Percentiles rank a stretch among this genome's conserved stretches.
These are phyloP conservation scores for Dentipellis sp. DNA, from an alignment of 768 basidiomycete genomes.

Conservation along the genomic window DNA sequence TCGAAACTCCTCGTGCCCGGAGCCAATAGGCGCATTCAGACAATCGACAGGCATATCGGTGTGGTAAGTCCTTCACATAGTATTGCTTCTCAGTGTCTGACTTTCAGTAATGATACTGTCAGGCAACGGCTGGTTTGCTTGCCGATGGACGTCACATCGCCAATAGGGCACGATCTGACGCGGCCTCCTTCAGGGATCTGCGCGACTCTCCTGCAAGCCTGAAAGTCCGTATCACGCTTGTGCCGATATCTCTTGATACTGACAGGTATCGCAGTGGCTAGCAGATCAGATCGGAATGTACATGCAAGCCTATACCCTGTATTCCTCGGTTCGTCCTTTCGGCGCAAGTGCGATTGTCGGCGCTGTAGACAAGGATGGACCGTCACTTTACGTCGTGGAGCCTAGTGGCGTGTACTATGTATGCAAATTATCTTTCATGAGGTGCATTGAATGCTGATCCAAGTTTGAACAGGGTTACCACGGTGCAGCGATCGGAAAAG, in stretches of 20 bases:
- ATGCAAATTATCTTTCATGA: slow-evolving; percentile 19
- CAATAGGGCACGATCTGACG: slow-evolving; percentile 80
- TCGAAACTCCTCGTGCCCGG: slow-evolving; percentile 93
- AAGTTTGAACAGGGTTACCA: slow-evolving; percentile 66
- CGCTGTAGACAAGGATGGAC: slow-evolving; percentile 81
- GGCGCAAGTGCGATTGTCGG: slow-evolving; percentile 91
- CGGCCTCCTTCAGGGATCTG: slow-evolving; percentile 56
- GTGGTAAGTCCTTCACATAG: slow-evolving; percentile 42
- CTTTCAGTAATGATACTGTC: neutral
- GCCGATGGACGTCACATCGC: slow-evolving; percentile 90
- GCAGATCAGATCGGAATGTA: slow-evolving; percentile 81
- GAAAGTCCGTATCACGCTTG: slow-evolving; percentile 43
- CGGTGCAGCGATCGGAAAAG: slow-evolving; percentile 96
- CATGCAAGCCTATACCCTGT: slow-evolving; percentile 92
- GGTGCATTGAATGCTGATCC: neutral
- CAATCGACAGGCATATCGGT: slow-evolving; percentile 89
- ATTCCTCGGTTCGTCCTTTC: slow-evolving; percentile 96
- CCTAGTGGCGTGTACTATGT: slow-evolving; percentile 92
- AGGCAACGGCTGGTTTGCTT: slow-evolving; percentile 91
- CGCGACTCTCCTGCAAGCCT: slow-evolving; percentile 71
- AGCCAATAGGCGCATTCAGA: slow-evolving; percentile 88
- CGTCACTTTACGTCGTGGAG: slow-evolving; percentile 83
- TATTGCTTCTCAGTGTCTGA: neutral
- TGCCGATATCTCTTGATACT: neutral
- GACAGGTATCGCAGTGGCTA: slow-evolving; percentile 33